Evolutionary conservation across 768 basidiomycete genomes (phyloP), one percentile per base, ranked within the genome.

Genomic region (Tulasnella sp.): DNA sequence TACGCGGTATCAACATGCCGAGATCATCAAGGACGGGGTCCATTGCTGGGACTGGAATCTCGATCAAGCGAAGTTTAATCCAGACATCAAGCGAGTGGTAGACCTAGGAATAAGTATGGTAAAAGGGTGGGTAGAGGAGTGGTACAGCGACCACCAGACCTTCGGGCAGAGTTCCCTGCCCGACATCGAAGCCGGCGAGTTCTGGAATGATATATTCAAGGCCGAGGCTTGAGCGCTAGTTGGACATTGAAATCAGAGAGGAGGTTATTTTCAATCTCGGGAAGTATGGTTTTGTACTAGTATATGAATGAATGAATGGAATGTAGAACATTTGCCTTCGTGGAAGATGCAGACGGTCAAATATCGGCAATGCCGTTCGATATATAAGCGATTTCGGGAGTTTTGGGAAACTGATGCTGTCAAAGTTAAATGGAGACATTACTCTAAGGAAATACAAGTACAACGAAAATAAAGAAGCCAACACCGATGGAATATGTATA

Each of bases 1-100:
- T 24, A 46, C 76, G 50, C 54, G 64, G 8, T 37, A 37, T 18
- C 78, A 79, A 40, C 16, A 37, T 0, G 41, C 72, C 2, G 78
- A 40, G 37, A 58, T 79, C 58, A 12, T 79, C 37, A 58, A 40
- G n/a, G 78, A 37, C 34, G 78, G 78, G 9, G 64, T 72, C 28
- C 78, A 79, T 48, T 79, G 78, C 69, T 79, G 78, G 78, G 78
- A 79, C 48, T 79, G 69, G 69, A 37, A 54, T 31, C 64, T 72
- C 20, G 11, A 14, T 8, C 42, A 40, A 31, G 78, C 78, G 34
- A 22, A 3, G 24, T 64, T 40, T 8, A 40, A 79, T 34, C 78
- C 78, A n/a, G 64, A 72, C 34, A 37, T 79, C 58, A 79, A 79
- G n/a, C 37, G 41, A 16, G 78, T 79, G 78, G 69, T 79, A 31